Percentiles rank a stretch among this genome's conserved stretches.
Conservation (phyloP, 2,329 filamentous ascomycete species). For the Cordyceps tenuipes region DNA sequence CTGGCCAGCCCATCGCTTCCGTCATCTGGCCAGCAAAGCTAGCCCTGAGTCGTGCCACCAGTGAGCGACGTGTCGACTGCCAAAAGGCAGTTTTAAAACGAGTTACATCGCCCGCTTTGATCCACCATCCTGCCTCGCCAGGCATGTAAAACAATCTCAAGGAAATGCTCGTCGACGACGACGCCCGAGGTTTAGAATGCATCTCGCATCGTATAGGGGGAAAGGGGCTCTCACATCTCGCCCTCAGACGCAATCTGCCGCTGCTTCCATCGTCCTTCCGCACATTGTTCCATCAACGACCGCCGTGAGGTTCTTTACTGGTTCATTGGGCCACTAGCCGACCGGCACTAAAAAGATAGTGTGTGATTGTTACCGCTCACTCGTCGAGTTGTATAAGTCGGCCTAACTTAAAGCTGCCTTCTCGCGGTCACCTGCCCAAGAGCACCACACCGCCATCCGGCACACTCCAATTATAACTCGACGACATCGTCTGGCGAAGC, state of each 20-base stretch:
- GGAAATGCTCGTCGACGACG: not conserved
- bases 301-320: constrained; percentile 10
- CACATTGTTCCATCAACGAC: constrained; percentile 6
- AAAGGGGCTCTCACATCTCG: not conserved
- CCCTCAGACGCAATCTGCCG: constrained; percentile 3
- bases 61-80: not conserved
- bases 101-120: constrained; percentile 7
- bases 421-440: constrained; percentile 11
- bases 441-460: constrained; percentile 11
- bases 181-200: not conserved
- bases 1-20: constrained; percentile 2
- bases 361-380: constrained; percentile 11
- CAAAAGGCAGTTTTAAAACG: constrained; percentile 7
- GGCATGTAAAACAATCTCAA: constrained; percentile 6
- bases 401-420: constrained; percentile 6
- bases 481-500: not conserved
- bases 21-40: not conserved
- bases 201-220: not conserved
- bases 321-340: constrained; percentile 10
- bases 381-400: constrained; percentile 11
- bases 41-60: constrained; percentile 6
- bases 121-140: constrained; percentile 8
- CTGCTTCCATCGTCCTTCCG: constrained; percentile 3
- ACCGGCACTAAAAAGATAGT: constrained; percentile 12
- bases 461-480: constrained; percentile 10